Evolutionary conservation across 2,329 filamentous ascomycete species (phyloP), one percentile per base, ranked within the genome.

Genomic region (Penicillium italicum): DNA sequence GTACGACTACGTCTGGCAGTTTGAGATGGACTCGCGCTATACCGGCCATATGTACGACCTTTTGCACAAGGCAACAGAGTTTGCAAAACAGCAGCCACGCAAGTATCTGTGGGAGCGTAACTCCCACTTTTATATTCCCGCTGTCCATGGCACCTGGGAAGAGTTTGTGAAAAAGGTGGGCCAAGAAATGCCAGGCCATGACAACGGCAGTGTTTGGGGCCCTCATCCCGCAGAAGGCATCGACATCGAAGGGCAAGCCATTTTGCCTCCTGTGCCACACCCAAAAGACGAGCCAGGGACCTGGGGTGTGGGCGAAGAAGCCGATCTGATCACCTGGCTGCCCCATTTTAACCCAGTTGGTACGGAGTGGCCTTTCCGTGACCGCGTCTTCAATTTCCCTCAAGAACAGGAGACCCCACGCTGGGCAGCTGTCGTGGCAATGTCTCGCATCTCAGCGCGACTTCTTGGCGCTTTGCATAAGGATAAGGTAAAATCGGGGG

Each of bases 91-190:
- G 10, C 58, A 59, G 14, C 58, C 58, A 4, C 58, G 58, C 7
- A 59, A 61, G 22, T 33, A 61, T 22, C 26, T 59, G 5, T 61
- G 58, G 58, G 56, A 61, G n/a, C 58, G 58, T 1, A 61, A 61
- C 43, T 54, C 58, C 11, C 50, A 59, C 24, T 61, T 61, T 34
- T 61, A 61, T 28, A 59, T 59, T 1, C 53, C 56, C 11, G 37
- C 49, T n/a, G 33, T 55, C 7, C 58, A 61, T 26, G 58, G 56
- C 12, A 36, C 38, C 4, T 61, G 58, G 58, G 50, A 57, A 33
- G 20, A 56, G 0, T 61, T 61, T 11, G 40, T 22, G 14, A 24
- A 53, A 2, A 51, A 42, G 16, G 50, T 61, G 4, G 50, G 54
- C n/a, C n/a, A 11, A 14, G 34, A 38, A 16, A 59, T 61, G 56